These are phyloP conservation scores for Nicotiana sylvestris DNA, from an alignment of 257 asterid species.

Conservation along the genomic window DNA sequence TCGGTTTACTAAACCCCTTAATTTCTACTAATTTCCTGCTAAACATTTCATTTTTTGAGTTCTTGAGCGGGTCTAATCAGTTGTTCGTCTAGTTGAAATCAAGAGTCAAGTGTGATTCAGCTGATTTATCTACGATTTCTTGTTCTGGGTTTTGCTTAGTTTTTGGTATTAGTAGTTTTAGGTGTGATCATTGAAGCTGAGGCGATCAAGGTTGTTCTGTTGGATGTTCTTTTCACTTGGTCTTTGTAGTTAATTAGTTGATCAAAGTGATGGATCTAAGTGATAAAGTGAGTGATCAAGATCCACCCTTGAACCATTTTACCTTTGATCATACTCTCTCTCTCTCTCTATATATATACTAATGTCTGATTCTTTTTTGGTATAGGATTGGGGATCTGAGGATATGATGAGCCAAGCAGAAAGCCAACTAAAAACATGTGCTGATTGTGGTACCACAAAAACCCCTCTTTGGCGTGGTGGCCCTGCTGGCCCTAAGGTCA, in stretches of 20 bases:
- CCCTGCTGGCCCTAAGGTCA: conserved; percentile 98
- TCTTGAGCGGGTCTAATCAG: neutral
- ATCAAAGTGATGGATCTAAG: conserved; percentile 62
- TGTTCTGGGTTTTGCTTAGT: neutral
- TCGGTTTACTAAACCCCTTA: conserved; percentile 31
- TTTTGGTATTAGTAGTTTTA: neutral
- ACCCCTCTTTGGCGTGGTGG: conserved; percentile 99
- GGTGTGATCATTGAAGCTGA: neutral
- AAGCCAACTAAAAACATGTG: conserved; percentile 65
- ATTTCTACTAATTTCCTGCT: conserved; percentile 23
- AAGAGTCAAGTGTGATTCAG: neutral
- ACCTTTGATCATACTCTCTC: neutral
- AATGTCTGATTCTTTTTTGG: too few relatives aligned
- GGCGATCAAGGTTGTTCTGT: conserved; percentile 11
- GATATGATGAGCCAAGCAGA: conserved; percentile 49
- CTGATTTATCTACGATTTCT: neutral
- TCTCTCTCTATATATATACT: neutral
- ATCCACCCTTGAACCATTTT: neutral
- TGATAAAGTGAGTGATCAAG: conserved; percentile 74
- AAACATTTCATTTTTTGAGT: conserved; percentile 6
- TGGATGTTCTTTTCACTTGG: neutral
- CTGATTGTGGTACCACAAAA: conserved; percentile 85
- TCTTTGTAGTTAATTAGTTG: conserved; percentile 8
- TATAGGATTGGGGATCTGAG: conserved; percentile 27
- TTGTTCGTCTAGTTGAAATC: neutral